Evolutionary conservation across 2,329 filamentous ascomycete species (phyloP), one percentile per base, ranked within the genome.

Genomic region (Cordyceps javanica): DNA sequence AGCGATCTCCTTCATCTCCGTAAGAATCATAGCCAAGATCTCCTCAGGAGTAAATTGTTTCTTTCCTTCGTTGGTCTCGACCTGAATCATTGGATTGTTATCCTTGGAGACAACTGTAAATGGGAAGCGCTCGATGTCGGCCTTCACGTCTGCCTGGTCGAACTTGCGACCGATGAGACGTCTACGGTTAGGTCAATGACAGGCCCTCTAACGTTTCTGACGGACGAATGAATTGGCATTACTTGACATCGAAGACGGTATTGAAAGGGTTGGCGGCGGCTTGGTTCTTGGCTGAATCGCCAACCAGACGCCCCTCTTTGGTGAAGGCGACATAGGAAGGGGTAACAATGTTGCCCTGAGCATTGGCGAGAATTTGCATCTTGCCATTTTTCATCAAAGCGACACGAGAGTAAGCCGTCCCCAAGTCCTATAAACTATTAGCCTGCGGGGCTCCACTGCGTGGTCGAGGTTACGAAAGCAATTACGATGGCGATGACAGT

Each of bases 251-350:
- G 70, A 80, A 93, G 71, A 93, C 82, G 55, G 89, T 93, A 70
- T 87, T 84, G 66, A 70, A 76, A 45, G 89, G 90, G 82, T 93
- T 93, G 58, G 85, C 76, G 62, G 89, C 87, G 70, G 89, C 91
- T 82, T 96, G 91, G 80, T 96, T 95, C 87, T 96, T 96, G 69
- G 91, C 91, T 69, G 94, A 91, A 76, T 99, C 94, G 82, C 94
- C 94, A 66, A 99, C 91, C 65, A 99, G 82, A 72, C 94, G 88
- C 78, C 97, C 94, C 63, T 97, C 91, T 69, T 97, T 91, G 75
- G 91, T 97, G 77, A 96, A 96, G 70, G 91, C 91, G 72, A 96
- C 91, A 76, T 94, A 96, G 63, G 91, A 96, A 57, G 91, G 91
- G 68, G 91, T 96, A 67, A 96, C 96, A 80, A 91, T 89, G 85